These are phyloP conservation scores for Floccularia luteovirens DNA, from an alignment of 768 basidiomycete species.

Conservation along the genomic window DNA sequence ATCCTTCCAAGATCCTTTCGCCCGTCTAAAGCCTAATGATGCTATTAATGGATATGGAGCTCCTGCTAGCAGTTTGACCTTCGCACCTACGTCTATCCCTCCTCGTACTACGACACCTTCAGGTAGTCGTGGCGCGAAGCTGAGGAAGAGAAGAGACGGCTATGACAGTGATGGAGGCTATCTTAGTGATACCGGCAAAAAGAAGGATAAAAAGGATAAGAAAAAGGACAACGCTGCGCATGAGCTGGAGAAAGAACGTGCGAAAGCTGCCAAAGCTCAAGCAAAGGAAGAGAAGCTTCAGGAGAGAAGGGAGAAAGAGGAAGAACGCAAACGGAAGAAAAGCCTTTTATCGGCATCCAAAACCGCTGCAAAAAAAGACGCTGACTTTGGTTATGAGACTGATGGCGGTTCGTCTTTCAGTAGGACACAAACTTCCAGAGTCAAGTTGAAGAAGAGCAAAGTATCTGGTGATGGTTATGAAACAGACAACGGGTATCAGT, in stretches of 20 bases:
- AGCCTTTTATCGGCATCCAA: conserved; percentile 16
- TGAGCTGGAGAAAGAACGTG: conserved; percentile 7
- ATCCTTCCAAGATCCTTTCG: not conserved
- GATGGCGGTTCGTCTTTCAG: conserved; percentile 11
- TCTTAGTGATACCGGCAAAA: conserved; percentile 29
- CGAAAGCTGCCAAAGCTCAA: conserved; percentile 16
- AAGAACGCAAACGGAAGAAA: conserved; percentile 26
- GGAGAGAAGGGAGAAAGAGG: conserved; percentile 18
- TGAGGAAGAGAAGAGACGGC: conserved; percentile 39
- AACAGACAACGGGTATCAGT: conserved; percentile 27
- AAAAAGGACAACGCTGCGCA: conserved; percentile 13
- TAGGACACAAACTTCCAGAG: conserved; percentile 9
- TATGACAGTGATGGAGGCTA: conserved; percentile 50
- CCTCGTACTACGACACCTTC: conserved; percentile 17
- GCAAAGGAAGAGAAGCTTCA: conserved; percentile 18
- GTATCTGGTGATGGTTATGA: conserved; percentile 21
- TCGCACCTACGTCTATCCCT: conserved; percentile 13
- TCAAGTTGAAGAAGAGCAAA: conserved; percentile 20
- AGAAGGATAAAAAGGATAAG: conserved; percentile 14
- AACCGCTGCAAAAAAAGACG: conserved; percentile 11
- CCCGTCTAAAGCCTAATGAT: not conserved
- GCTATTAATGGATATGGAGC: not conserved
- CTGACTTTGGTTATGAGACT: conserved; percentile 18
- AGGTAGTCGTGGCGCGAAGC: conserved; percentile 18
- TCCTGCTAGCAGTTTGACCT: conserved; percentile 9